Evolutionary conservation across 805 yeast genomes (phyloP), one percentile per base, ranked within the genome.

Genomic region (Naumovozyma castellii): DNA sequence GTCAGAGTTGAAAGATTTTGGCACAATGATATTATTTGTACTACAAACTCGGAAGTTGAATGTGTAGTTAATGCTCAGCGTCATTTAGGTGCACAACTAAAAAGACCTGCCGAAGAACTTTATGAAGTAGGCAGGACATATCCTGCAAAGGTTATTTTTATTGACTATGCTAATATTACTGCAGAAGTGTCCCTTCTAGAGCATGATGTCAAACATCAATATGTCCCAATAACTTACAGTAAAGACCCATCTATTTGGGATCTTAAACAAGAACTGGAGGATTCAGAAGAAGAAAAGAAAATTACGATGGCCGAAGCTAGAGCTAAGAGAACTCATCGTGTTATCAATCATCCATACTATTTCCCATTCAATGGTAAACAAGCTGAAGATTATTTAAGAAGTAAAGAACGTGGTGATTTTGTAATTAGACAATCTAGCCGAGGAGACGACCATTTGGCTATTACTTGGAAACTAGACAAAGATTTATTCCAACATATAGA

Each of bases 391-490:
- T 87, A 73, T 50, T 72, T 92, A 53, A 95, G 96, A 16, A 84
- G 95, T 18, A 75, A 82, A 57, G 75, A 80, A 33, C 80, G 88
- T 47, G 99, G 99, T 39, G 95, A 85, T 50, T 75, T 86, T 64
- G 95, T 92, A 16, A 83, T 92, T 41, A 75, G 99, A 50, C 99
- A 97, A 15, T 86, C 97, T 0, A 85, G 95, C 8, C 77, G 80
- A 46, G 98, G 98, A 33, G 71, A 75, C 35, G 84, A 85, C 46
- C 96, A 80, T 61, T 71, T 92, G 50, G 87, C 95, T 2, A 80
- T 90, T 32, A 90, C 99, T 0, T 92, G 97, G 97, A 92, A 92
- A 59, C 88, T 92, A 35, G 92, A 84, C 43, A 90, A 84, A 56
- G 83, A 80, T 57, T 65, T 90, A 45, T 92, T 82, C 65, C 97